Percentiles rank a stretch among this genome's conserved stretches.
These are phyloP conservation scores for Camellia japonica DNA, from an alignment of 148 eudicot genomes.

Conservation along the genomic window DNA sequence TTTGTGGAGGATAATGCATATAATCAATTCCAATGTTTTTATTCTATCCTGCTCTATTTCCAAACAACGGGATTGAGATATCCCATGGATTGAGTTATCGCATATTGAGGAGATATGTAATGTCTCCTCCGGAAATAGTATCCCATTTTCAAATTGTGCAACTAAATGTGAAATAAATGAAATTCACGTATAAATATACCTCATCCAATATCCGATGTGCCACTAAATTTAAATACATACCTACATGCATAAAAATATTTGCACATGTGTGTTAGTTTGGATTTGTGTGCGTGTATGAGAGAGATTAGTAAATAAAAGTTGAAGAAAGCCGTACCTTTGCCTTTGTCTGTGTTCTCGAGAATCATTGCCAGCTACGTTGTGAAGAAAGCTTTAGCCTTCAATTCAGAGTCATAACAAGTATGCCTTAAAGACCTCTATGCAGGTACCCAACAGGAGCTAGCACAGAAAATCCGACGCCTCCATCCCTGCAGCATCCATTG, in stretches of 20 bases:
- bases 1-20: no score
- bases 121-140: no score
- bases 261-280: background rate
- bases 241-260: background rate
- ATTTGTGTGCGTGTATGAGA: background rate
- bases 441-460: constrained; percentile 27
- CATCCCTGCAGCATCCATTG: constrained; percentile 30
- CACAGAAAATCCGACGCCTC: constrained; percentile 21
- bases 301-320: background rate
- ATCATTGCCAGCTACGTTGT: background rate
- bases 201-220: no score
- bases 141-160: no score
- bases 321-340: constrained; percentile 1
- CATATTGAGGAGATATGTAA: no score
- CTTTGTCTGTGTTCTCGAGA: background rate
- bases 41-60: no score
- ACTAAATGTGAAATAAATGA: no score
- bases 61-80: no score
- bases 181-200: no score
- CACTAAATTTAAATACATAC: background rate
- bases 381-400: background rate
- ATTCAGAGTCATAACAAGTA: no score
- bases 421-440: background rate
- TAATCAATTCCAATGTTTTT: no score
- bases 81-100: no score